phyloP scores from a whole-genome alignment of 2,329 filamentous ascomycete species.

The Calycina herbarum region DNA sequence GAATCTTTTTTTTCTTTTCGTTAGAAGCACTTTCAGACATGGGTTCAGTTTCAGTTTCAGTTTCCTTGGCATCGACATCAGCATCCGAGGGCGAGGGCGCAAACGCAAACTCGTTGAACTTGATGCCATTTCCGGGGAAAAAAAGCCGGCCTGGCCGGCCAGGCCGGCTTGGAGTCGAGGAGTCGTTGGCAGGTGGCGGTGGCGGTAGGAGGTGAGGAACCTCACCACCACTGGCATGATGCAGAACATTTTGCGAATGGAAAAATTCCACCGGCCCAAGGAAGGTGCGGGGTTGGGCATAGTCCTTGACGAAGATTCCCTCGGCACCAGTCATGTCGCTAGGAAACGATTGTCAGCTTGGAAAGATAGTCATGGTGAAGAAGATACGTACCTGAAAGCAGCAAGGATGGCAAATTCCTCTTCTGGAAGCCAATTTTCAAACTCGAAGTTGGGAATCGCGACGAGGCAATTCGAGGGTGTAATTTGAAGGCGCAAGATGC shows the following conservation, averaged over 20 bases:
- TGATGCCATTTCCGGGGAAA: neutral
- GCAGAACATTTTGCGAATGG: neutral
- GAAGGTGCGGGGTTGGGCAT: neutral
- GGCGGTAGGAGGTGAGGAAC: neutral
- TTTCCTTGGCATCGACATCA: no score
- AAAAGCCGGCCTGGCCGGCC: neutral
- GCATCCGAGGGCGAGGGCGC: neutral
- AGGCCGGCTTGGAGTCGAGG: neutral
- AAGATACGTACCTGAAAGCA: neutral
- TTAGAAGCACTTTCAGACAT: neutral
- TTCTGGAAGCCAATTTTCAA: neutral
- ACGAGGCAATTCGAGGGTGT: neutral
- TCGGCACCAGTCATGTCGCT: constrained; percentile 37
- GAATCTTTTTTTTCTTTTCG: constrained; percentile 5
- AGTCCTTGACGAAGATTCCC: constrained; percentile 7
- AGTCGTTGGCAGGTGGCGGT: neutral
- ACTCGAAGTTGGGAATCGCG: constrained; percentile 2
- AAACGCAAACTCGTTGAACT: neutral
- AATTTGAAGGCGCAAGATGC: neutral
- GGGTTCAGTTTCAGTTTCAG: neutral
- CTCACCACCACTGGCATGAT: neutral
- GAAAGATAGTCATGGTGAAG: neutral
- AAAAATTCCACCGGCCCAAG: constrained; percentile 2
- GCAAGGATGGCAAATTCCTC: neutral
- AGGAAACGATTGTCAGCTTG: neutral